phyloP scores from a whole-genome alignment of 306 rosid genomes.

The Cicer bijugum region DNA sequence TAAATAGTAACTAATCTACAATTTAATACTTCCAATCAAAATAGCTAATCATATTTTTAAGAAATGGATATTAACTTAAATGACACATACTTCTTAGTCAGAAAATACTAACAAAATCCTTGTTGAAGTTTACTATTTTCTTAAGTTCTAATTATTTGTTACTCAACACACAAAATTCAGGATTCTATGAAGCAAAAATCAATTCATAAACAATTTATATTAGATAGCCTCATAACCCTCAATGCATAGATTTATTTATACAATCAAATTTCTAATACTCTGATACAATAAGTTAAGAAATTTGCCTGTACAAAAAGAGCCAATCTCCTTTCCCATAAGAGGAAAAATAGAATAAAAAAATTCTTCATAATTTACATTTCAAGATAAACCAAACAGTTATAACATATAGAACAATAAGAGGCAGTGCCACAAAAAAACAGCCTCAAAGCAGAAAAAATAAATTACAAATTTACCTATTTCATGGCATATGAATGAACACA shows the following conservation, averaged over 20 bases:
- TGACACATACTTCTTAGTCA: no score
- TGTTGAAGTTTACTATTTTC: no score
- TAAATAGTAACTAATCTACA: no score
- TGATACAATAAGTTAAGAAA: constrained; percentile 54
- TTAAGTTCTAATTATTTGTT: no score
- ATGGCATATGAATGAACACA: constrained; percentile 74
- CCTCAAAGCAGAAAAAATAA: constrained; percentile 39
- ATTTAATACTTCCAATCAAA: no score
- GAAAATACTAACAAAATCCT: no score
- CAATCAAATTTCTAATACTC: constrained; percentile 42
- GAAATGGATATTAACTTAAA: no score
- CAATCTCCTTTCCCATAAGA: constrained; percentile 44
- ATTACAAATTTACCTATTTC: constrained; percentile 49
- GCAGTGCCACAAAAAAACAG: constrained; percentile 42
- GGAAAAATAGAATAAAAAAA: constrained; percentile 52
- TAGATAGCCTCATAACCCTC: no score
- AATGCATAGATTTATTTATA: constrained; percentile 43
- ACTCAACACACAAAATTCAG: no score
- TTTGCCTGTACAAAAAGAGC: constrained; percentile 53
- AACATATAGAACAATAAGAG: constrained; percentile 28
- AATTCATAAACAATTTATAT: no score
- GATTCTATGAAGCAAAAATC: no score
- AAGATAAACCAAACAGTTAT: constrained; percentile 38
- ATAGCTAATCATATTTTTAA: no score
- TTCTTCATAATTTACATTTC: constrained; percentile 65